Evolutionary conservation across 140 eudicot genomes (phyloP).

Genomic region (Anethum foeniculum): DNA sequence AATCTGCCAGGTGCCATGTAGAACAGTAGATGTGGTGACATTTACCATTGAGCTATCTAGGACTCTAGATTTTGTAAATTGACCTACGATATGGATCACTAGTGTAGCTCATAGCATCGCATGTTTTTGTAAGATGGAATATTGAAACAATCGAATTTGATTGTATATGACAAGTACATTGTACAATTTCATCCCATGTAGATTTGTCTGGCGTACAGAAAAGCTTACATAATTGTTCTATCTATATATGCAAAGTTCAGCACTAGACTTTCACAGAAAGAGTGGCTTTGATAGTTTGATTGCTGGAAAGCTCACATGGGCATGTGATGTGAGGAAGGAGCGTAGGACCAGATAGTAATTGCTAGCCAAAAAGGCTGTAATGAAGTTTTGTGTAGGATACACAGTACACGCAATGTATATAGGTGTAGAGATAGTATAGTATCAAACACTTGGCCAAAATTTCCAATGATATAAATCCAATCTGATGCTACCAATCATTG

Average conservation of each 20-base stretch:
- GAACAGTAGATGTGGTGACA: background rate
- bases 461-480: slow-evolving; percentile 31
- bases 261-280: slow-evolving; percentile 6
- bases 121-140: background rate
- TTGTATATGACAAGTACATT: background rate
- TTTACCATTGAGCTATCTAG: background rate
- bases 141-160: background rate
- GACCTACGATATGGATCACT: background rate
- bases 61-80: background rate
- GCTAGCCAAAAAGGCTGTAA: slow-evolving; percentile 12
- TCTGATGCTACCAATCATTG: slow-evolving; percentile 23
- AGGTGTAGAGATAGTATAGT: background rate
- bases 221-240: background rate
- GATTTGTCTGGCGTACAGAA: background rate
- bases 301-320: slow-evolving; percentile 48
- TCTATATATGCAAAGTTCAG: slow-evolving; percentile 11
- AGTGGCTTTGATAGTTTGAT: slow-evolving; percentile 26
- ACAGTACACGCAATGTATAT: too few species aligned
- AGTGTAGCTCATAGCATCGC: background rate
- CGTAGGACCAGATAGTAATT: slow-evolving; percentile 36
- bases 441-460: slow-evolving; percentile 24
- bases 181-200: background rate
- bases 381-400: background rate
- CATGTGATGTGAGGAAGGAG: slow-evolving; percentile 44
- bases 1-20: background rate